Evolutionary conservation across 1,284 basidiomycete species (phyloP), one percentile per base, ranked within the genome.

Genomic region (Anthracocystis panici-leucophaei): DNA sequence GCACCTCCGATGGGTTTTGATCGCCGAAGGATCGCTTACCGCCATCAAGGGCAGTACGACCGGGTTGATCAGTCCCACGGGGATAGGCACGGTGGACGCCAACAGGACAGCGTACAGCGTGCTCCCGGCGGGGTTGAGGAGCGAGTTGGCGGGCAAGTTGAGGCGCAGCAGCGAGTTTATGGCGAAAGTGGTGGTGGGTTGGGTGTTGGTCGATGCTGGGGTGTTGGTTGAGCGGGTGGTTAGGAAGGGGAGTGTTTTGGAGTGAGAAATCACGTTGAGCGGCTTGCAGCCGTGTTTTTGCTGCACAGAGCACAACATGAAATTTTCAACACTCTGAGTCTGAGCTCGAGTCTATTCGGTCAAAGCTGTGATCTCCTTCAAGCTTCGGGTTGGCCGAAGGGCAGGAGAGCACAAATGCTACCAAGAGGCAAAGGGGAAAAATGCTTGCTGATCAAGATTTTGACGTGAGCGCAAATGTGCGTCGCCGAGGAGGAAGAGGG

Each of bases 101-200:
- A 40, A 65, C n/a, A 5, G 50, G 16, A 64, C 60, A 0, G 62
- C 63, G 0, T 78, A 78, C 29, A 44, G 31, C 0, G 68, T 65
- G 1, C 50, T 77, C 2, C 71, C 77, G 3, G 61, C 86, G 38
- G 90, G 92, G 63, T 83, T 91, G 61, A 91, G 91, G 63, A 80
- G 84, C 35, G 88, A 89, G 12, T 89, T 93, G 58, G 93, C 96
- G 82, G 87, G 88, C 71, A 91, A 91, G 80, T 88, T 98, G 59
- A 90, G 89, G 78, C 90, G 92, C 64, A 88, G 90, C 8, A 93
- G 93, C 18, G 93, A 97, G 79, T 98, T 98, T 86, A 94, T 97
- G 76, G 92, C 92, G 7, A 91, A 89, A 45, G 93, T 97, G 60
- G 89, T 99, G 48, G 88, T 97, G 60, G 93, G 93, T 10, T 97